These are phyloP conservation scores for Ogataea salicorniae DNA, from an alignment of 805 yeast genomes.

Conservation along the genomic window DNA sequence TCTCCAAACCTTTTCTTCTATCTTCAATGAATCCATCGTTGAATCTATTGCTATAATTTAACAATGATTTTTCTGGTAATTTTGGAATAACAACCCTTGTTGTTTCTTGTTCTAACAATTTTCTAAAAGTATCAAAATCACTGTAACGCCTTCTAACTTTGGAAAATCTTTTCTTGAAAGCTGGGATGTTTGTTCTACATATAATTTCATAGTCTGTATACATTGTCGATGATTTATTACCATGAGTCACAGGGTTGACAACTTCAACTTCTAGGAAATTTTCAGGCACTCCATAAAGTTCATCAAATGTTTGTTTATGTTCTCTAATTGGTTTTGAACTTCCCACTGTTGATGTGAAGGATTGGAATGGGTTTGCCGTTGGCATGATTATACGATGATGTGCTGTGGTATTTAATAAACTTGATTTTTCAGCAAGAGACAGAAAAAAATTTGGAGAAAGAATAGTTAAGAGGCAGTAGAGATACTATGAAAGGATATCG, in stretches of 20 bases:
- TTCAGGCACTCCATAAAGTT: conserved; percentile 91
- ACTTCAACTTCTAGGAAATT: conserved; percentile 91
- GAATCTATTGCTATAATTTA: conserved; percentile 62
- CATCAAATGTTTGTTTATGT: conserved; percentile 62
- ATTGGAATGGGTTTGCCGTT: conserved; percentile 29
- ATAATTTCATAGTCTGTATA: conserved; percentile 90
- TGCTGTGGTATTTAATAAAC: too few species aligned
- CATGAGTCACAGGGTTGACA: conserved; percentile 73
- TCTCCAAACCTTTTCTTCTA: conserved; percentile 77
- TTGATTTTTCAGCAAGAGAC: too few species aligned
- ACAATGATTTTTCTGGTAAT: conserved; percentile 76
- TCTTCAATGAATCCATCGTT: conserved; percentile 78
- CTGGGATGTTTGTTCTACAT: conserved; percentile 88
- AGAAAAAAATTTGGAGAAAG: too few species aligned
- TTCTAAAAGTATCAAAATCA: conserved; percentile 80
- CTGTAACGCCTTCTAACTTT: conserved; percentile 81
- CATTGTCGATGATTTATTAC: conserved; percentile 45
- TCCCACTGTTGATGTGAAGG: conserved; percentile 22
- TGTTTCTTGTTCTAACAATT: conserved; percentile 67
- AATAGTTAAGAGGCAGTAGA: neutral
- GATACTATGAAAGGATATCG: too few species aligned
- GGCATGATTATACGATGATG: too few species aligned
- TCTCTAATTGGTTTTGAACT: conserved; percentile 21
- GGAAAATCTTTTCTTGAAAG: conserved; percentile 60
- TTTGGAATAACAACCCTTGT: conserved; percentile 79